Conservation (phyloP, 805 yeast genomes). For the Metschnikowia matae region DNA sequence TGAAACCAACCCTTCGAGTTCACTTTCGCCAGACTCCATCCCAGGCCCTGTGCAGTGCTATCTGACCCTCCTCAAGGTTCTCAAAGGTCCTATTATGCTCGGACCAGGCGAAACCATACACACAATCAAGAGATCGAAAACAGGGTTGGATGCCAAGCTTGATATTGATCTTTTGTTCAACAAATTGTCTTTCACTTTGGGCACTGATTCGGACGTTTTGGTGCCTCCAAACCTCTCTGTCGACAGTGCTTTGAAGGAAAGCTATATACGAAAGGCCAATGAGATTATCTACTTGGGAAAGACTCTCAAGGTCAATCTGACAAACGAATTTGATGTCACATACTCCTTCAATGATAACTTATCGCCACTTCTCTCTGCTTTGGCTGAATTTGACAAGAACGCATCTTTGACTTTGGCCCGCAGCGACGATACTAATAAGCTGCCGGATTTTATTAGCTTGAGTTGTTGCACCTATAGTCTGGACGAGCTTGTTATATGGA, state of each 20-base stretch:
- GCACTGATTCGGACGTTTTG: constrained; percentile 28
- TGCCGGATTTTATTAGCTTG: constrained; percentile 27
- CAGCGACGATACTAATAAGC: constrained; percentile 20
- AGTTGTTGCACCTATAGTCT: constrained; percentile 30
- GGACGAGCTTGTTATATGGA: constrained; percentile 38
- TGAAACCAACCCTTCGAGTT: constrained; percentile 22
- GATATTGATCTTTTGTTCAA: constrained; percentile 50
- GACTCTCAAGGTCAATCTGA: constrained; percentile 5
- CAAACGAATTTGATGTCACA: constrained; percentile 17
- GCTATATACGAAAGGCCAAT: constrained; percentile 48
- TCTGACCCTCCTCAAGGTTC: constrained; percentile 55
- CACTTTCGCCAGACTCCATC: constrained; percentile 25
- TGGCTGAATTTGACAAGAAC: constrained; percentile 38
- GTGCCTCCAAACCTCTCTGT: constrained; percentile 45
- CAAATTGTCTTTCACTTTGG: constrained; percentile 42
- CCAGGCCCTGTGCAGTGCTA: constrained; percentile 61
- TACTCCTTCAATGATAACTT: constrained; percentile 33
- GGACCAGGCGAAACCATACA: constrained; percentile 43
- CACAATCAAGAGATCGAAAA: constrained; percentile 51
- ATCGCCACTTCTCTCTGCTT: constrained; percentile 28
- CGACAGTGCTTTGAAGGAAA: constrained; percentile 37
- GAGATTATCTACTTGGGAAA: constrained; percentile 46
- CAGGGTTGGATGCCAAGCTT: constrained; percentile 52
- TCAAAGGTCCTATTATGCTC: constrained; percentile 61
- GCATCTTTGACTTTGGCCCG: constrained; percentile 23